Evolutionary conservation across 768 basidiomycete species (phyloP).

Genomic region (Suillus paluster): DNA sequence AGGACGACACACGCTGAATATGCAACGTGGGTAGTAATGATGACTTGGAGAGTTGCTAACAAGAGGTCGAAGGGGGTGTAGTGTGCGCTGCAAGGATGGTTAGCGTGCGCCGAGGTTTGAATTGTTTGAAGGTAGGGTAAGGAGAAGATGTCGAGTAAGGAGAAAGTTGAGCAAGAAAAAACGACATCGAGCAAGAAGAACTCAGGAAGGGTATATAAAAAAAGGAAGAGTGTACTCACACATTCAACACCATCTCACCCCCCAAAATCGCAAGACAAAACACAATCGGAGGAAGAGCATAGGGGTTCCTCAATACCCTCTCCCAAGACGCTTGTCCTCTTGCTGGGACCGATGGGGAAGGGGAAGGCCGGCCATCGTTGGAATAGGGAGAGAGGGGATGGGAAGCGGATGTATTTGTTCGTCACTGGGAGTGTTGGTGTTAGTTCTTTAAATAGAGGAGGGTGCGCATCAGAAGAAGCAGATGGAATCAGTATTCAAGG

Average conservation of each 20-base stretch:
- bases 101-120: too few species aligned
- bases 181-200: slow-evolving; percentile 4
- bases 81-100: too few species aligned
- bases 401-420: neutral
- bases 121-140: too few species aligned
- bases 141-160: neutral
- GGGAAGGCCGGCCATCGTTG: too few species aligned
- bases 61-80: too few species aligned
- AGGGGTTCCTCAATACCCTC: slow-evolving; percentile 71
- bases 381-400: neutral
- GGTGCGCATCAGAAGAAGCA: neutral
- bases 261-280: slow-evolving; percentile 60
- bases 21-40: too few species aligned
- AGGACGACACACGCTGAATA: too few species aligned
- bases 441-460: too few species aligned
- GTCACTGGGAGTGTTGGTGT: neutral
- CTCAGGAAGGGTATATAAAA: neutral
- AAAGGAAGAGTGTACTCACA: slow-evolving; percentile 47
- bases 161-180: neutral
- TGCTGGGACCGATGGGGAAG: neutral
- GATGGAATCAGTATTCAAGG: neutral
- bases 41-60: too few species aligned
- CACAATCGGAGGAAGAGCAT: slow-evolving; percentile 63
- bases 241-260: slow-evolving; percentile 56
- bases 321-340: slow-evolving; percentile 7